A percentile compares a stretch with the other conserved stretches of the same genome.
Evolutionary conservation across 192 early-diverging fungal species (phyloP).

Genomic region (Backusella mclennaniae): DNA sequence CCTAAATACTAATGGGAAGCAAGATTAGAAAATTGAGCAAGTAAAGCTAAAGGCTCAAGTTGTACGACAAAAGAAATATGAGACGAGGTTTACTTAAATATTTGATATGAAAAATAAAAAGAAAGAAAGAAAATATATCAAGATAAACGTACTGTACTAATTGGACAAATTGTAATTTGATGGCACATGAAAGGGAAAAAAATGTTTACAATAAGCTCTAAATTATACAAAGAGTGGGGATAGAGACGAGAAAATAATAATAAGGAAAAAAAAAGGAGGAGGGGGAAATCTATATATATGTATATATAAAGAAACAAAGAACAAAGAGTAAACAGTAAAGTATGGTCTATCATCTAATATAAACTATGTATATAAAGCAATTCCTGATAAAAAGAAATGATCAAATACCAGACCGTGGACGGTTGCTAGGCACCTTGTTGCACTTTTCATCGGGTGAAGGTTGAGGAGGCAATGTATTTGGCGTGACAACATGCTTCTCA

Average conservation of each 20-base stretch:
- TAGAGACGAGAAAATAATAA: background rate
- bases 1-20: too few species aligned
- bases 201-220: background rate
- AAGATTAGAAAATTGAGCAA: too few species aligned
- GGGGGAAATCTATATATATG: too few species aligned
- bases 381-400: background rate
- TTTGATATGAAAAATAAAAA: too few species aligned
- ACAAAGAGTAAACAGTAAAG: background rate
- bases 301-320: background rate
- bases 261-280: background rate
- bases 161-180: background rate
- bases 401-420: constrained; percentile 1
- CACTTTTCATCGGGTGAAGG: background rate
- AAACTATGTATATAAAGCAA: background rate
- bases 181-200: background rate
- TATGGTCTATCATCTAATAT: background rate
- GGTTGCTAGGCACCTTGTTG: background rate
- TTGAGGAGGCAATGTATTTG: background rate
- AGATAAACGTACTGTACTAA: background rate
- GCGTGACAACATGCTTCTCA: background rate
- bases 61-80: too few species aligned
- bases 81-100: too few species aligned
- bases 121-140: too few species aligned
- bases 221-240: background rate
- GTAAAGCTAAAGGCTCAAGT: too few species aligned